Base-by-base conservation (phyloP, 2,329 filamentous ascomycete species). In the Xylogone sp. region DNA sequence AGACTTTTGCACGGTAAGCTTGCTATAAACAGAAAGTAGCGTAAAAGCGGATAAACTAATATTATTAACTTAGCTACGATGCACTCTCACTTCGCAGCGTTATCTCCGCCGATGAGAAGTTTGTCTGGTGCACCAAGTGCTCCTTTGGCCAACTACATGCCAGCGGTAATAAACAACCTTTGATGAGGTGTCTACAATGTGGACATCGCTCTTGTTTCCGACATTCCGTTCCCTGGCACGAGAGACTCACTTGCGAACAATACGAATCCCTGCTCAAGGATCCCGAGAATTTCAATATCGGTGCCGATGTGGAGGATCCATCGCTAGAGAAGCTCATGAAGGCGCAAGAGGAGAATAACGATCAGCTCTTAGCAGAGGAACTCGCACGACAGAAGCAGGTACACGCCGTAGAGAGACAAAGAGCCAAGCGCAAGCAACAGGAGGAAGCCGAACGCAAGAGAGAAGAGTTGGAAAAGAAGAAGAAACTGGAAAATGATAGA, bases 81-180 rank as follows among this genome's bases (percentile, higher is more conserved):
- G 34, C 29, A 1, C 46, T 55, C 4, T 55, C 51, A n/a, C 52
- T 55, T 22, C 53, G 55, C 9, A 52, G 43, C 24, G 46, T 51
- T 12, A 21, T 55, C 6, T 21, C 42, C 8, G 8, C 46, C 3
- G 53, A 55, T 29, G 16, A 21, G 3, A 49, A 57, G 34, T 57
- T 57, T 43, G 19, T 57, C 20, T 57, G 55, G 55, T 57, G 53
- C 34, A 53, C 45, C 43, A 46, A 50, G 13, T 57, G 55, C 18
- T 49, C 52, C n/a, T 55, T 51, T 31, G 55, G 55, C 6, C 55
- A 57, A 45, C 27, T 55, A 1, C 53, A 57, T 42, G 44, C 34
- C 1, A 45, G 45, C 21, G 53, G 55, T 19, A n/a, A 18, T 19
- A 22, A 49, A 2, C 46, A 53, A 3, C 55, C 55, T 6, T 49